Percentiles rank a stretch among this genome's conserved stretches.
Conservation (phyloP, 306 rosid genomes). For the Vigna unguiculata region DNA sequence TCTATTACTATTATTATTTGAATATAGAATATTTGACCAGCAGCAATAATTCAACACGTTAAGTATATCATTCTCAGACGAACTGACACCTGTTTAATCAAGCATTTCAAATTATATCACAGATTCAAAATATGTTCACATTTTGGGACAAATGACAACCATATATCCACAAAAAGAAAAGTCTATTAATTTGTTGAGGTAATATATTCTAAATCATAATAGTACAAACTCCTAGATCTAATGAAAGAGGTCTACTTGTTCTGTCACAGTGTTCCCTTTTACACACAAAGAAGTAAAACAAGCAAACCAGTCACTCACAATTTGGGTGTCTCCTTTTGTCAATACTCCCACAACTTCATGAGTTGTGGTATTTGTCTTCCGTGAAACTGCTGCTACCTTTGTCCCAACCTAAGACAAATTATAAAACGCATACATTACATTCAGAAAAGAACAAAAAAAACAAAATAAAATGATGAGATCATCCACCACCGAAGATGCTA, state of each 20-base stretch:
- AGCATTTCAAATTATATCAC: slow-evolving; percentile 3
- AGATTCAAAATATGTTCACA: background rate
- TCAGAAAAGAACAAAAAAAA: too few species aligned
- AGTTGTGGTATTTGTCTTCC: slow-evolving; percentile 96
- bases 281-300: slow-evolving; percentile 15
- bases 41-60: background rate
- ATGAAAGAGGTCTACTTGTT: background rate
- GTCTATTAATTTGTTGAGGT: background rate
- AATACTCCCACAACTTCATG: slow-evolving; percentile 92
- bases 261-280: slow-evolving; percentile 1
- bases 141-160: background rate
- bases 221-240: background rate
- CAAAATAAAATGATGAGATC: background rate
- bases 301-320: slow-evolving; percentile 62
- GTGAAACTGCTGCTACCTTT: slow-evolving; percentile 96
- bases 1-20: background rate
- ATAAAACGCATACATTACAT: slow-evolving; percentile 12
- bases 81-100: slow-evolving; percentile 20
- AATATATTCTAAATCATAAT: slow-evolving; percentile 15
- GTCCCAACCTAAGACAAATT: slow-evolving; percentile 77
- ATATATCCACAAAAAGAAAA: slow-evolving; percentile 9
- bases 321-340: slow-evolving; percentile 89
- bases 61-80: background rate
- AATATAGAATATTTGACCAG: slow-evolving; percentile 16
- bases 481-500: slow-evolving; percentile 5